Evolutionary conservation across 1,284 basidiomycete genomes (phyloP).

Genomic region (Ceratobasidium sp.): DNA sequence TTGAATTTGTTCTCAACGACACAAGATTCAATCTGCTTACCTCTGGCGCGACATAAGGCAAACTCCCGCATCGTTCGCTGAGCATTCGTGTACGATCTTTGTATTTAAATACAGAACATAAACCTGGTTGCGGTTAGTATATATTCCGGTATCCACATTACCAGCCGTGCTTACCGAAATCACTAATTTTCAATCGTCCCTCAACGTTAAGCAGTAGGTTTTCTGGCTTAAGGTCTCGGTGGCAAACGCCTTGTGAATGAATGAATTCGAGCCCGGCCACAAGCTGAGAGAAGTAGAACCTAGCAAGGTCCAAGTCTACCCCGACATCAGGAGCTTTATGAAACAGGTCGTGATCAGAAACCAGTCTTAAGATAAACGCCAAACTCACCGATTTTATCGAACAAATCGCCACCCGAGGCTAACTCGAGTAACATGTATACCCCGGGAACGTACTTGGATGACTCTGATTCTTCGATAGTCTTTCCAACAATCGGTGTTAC

Average conservation of each 20-base stretch:
- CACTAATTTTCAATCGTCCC: conserved; percentile 89
- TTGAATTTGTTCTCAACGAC: not conserved
- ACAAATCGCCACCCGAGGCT: conserved; percentile 93
- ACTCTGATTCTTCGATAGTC: conserved; percentile 74
- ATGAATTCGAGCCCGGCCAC: conserved; percentile 83
- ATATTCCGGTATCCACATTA: too few species aligned
- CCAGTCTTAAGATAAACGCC: not conserved
- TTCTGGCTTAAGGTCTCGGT: conserved; percentile 97
- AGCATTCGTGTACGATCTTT: conserved; percentile 85
- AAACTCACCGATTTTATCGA: conserved; percentile 92
- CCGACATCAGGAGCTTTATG: conserved; percentile 84
- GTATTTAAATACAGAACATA: conserved; percentile 91
- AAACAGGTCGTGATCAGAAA: not conserved
- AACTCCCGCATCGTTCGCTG: conserved; percentile 88
- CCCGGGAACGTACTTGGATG: conserved; percentile 72
- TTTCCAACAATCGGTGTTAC: conserved; percentile 62
- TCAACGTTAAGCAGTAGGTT: conserved; percentile 86
- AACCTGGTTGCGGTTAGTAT: conserved; percentile 47
- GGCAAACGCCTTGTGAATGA: conserved; percentile 90
- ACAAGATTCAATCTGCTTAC: conserved; percentile 57
- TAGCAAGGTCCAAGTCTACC: conserved; percentile 86
- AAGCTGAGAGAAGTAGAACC: conserved; percentile 93
- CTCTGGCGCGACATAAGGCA: conserved; percentile 96
- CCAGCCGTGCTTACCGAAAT: conserved; percentile 73
- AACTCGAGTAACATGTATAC: conserved; percentile 94